Percentiles rank a stretch among this genome's conserved stretches.
Evolutionary conservation across 306 rosid species (phyloP).

Genomic region (Trifolium pratense): DNA sequence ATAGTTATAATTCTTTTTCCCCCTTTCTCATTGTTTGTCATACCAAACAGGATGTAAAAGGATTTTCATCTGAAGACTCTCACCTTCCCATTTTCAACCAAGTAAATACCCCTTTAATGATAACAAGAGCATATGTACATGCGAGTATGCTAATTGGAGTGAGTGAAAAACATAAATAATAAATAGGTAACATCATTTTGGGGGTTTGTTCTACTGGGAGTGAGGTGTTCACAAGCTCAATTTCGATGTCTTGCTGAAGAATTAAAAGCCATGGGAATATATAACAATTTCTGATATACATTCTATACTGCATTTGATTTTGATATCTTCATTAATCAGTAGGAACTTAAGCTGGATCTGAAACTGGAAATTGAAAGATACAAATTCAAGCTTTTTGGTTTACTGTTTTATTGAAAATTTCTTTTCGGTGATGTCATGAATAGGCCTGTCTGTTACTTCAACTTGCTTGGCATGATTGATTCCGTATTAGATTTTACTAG

Average conservation of each 20-base stretch:
- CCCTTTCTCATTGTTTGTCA: background rate
- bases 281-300: background rate
- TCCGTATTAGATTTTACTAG: background rate
- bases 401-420: background rate
- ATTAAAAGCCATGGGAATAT: background rate
- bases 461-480: background rate
- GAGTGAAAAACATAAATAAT: background rate
- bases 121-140: background rate
- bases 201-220: slow-evolving; percentile 6
- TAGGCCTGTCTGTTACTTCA: background rate
- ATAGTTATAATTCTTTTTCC: background rate
- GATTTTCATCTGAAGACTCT: slow-evolving; percentile 6
- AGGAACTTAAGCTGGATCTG: slow-evolving; percentile 6
- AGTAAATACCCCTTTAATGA: background rate
- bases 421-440: slow-evolving; percentile 5
- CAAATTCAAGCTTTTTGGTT: background rate
- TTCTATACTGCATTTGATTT: background rate
- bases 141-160: background rate
- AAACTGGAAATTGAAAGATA: background rate
- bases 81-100: slow-evolving; percentile 1
- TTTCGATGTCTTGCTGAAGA: background rate
- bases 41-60: background rate
- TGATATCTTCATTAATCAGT: background rate
- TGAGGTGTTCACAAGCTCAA: background rate
- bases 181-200: slow-evolving; percentile 6